Evolutionary conservation across 176 grass and related monocot species (phyloP), one percentile per base, ranked within the genome.

Genomic region (Pontederia paniculata): DNA sequence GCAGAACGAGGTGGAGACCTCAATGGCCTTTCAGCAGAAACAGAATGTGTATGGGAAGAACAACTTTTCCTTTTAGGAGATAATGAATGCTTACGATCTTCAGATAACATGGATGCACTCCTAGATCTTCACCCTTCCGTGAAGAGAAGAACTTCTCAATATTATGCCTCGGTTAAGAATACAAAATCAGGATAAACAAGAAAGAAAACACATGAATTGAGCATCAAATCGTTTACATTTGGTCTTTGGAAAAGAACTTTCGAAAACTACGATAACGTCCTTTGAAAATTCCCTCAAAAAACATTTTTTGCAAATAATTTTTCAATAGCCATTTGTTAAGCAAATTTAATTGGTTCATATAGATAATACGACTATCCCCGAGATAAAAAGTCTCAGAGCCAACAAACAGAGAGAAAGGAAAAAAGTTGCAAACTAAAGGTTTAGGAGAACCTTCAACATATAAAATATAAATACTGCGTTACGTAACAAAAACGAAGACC

Each of bases 51-150:
- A 17, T 50, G 50, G 52, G 86, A 74, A 41, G 86, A 78, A 28
- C 54, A 63, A 78, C 75, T 73, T 57, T 1, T 55, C 55, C 71
- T 86, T 62, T 72, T 67, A 13, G 85, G 82, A 80, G 89, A 95
- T 77, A 83, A 48, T 65, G 82, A 81, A 47, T 37, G 72, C 37
- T 25, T 75, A 65, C 54, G 62, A 21, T 58, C 58, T 25, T 72
- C 54, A 42, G 85, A 83, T 1, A 81, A 95, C 23, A 67, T 8
- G 44, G 85, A 90, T 72, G 17, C 67, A 21, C 71, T 90, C 64
- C 64, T 78, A 72, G 76, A 70, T 55, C 74, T 78, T 45, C 1
- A 64, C 62, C 62, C 55, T 67, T 81, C 79, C 72, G 82, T 97
- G 68, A 18, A 64, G 53, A 17, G 43, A 50, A 10, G 18, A 68